Evolutionary conservation across 208 protist genomes (phyloP).

Genomic region (Crithidia brevicula): DNA sequence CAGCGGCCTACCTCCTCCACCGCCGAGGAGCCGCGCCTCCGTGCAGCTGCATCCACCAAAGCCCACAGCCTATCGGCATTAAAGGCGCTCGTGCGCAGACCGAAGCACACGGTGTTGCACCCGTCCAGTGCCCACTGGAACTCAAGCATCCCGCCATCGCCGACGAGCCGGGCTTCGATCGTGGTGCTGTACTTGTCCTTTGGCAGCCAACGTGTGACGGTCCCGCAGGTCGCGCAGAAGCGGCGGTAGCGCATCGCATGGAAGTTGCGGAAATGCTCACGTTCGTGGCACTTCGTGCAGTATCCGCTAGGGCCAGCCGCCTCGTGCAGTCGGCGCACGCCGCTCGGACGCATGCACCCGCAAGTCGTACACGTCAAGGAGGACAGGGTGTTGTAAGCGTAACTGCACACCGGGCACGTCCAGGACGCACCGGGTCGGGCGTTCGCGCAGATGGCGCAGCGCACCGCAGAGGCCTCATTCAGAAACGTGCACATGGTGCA

Average conservation of each 20-base stretch:
- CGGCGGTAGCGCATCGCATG: slow-evolving; percentile 40
- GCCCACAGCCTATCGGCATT: slow-evolving; percentile 44
- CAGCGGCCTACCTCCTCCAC: slow-evolving; percentile 41
- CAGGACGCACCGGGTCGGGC: slow-evolving; percentile 72
- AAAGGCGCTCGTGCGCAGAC: slow-evolving; percentile 48
- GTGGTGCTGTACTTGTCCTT: slow-evolving; percentile 48
- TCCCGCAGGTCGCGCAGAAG: slow-evolving; percentile 55
- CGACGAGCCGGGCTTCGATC: slow-evolving; percentile 57
- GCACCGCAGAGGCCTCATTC: slow-evolving; percentile 66
- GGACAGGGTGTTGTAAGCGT: slow-evolving; percentile 73
- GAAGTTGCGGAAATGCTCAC: slow-evolving; percentile 53
- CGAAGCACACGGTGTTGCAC: slow-evolving; percentile 25
- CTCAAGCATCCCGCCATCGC: slow-evolving; percentile 62
- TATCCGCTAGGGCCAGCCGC: slow-evolving; percentile 8
- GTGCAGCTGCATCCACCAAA: slow-evolving; percentile 33
- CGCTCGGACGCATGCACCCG: slow-evolving; percentile 50
- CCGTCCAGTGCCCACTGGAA: slow-evolving; percentile 56
- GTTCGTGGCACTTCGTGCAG: slow-evolving; percentile 52
- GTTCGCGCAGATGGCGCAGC: slow-evolving; percentile 86
- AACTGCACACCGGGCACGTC: slow-evolving; percentile 75
- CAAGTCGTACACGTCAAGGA: slow-evolving; percentile 70
- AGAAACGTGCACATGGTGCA: slow-evolving; percentile 85
- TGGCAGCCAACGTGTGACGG: slow-evolving; percentile 69
- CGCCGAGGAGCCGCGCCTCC: slow-evolving; percentile 18
- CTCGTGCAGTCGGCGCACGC: slow-evolving; percentile 24